These are phyloP conservation scores for Leccinum incarnatum DNA, from an alignment of 768 basidiomycete species.

Conservation along the genomic window DNA sequence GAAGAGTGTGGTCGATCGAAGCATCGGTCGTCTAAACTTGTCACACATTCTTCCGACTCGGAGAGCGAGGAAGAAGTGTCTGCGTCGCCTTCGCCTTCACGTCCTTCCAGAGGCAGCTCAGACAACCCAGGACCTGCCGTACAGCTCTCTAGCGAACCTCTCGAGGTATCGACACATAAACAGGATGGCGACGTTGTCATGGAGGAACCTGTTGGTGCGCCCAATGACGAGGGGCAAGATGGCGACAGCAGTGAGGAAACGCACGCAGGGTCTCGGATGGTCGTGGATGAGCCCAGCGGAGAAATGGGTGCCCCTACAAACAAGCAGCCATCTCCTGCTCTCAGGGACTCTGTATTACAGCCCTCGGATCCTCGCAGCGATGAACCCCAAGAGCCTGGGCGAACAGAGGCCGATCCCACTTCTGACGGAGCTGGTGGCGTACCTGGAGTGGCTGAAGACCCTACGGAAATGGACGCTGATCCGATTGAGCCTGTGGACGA, in stretches of 20 bases:
- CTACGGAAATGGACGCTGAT: slow-evolving; percentile 24
- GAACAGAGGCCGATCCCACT: slow-evolving; percentile 20
- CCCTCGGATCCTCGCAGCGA: background rate
- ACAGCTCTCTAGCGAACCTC: slow-evolving; percentile 6
- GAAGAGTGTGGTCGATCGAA: slow-evolving; percentile 31
- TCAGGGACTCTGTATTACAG: background rate
- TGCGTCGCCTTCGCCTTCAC: slow-evolving; percentile 14
- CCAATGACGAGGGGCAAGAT: background rate
- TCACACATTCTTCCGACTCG: slow-evolving; percentile 29
- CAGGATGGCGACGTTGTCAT: slow-evolving; percentile 7
- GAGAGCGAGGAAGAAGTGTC: slow-evolving; percentile 35
- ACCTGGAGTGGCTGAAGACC: background rate
- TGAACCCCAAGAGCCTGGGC: background rate
- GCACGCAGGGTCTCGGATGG: slow-evolving; percentile 20
- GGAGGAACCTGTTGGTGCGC: slow-evolving; percentile 4
- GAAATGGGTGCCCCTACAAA: slow-evolving; percentile 2
- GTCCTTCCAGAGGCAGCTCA: slow-evolving; percentile 31
- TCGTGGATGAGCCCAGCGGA: slow-evolving; percentile 5
- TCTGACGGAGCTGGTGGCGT: background rate
- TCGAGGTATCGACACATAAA: background rate
- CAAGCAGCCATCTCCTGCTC: background rate
- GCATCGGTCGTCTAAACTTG: slow-evolving; percentile 35
- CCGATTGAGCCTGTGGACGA: slow-evolving; percentile 46
- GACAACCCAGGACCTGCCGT: slow-evolving; percentile 30
- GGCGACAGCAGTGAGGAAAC: slow-evolving; percentile 18